Conservation (phyloP, 805 yeast genomes). For the Limtongia smithiae region DNA sequence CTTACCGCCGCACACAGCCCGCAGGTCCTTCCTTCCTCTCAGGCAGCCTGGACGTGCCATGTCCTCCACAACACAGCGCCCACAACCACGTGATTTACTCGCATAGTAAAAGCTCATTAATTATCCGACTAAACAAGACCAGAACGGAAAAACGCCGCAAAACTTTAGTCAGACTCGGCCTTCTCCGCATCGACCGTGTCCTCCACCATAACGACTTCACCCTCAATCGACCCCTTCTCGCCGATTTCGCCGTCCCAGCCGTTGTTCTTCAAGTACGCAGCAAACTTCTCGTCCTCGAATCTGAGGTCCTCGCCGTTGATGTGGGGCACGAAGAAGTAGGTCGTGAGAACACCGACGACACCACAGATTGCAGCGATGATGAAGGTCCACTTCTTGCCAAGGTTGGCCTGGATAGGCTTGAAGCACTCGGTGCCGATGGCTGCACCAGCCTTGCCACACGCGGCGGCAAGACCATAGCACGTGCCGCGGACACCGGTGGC, state of each 20-base stretch:
- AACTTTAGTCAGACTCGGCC: too few relatives aligned
- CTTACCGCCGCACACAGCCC: too few relatives aligned
- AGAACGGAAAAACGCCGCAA: too few relatives aligned
- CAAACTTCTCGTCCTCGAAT: constrained; percentile 60
- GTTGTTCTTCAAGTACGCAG: constrained; percentile 52
- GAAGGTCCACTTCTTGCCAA: constrained; percentile 72
- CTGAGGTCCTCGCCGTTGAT: constrained; percentile 64
- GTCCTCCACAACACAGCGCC: too few relatives aligned
- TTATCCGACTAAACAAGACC: too few relatives aligned
- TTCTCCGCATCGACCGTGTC: too few relatives aligned
- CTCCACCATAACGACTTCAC: too few relatives aligned
- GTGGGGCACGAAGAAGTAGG: constrained; percentile 64
- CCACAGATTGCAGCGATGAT: constrained; percentile 77
- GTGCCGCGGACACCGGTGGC: constrained; percentile 80
- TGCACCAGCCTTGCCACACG: constrained; percentile 82
- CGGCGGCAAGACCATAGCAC: constrained; percentile 71
- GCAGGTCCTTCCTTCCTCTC: too few relatives aligned
- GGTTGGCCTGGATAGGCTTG: constrained; percentile 59
- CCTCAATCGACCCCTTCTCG: constrained; percentile 9
- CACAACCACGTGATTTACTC: too few relatives aligned
- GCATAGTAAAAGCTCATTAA: too few relatives aligned
- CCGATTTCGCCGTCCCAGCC: constrained; percentile 57
- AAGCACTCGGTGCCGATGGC: constrained; percentile 73
- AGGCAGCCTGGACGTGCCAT: too few relatives aligned
- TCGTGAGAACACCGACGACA: constrained; percentile 55